A percentile compares a stretch with the other conserved stretches of the same genome.
Evolutionary conservation across 164 flowering plant genomes (phyloP).

Genomic region (Stephania yunnanensis): DNA sequence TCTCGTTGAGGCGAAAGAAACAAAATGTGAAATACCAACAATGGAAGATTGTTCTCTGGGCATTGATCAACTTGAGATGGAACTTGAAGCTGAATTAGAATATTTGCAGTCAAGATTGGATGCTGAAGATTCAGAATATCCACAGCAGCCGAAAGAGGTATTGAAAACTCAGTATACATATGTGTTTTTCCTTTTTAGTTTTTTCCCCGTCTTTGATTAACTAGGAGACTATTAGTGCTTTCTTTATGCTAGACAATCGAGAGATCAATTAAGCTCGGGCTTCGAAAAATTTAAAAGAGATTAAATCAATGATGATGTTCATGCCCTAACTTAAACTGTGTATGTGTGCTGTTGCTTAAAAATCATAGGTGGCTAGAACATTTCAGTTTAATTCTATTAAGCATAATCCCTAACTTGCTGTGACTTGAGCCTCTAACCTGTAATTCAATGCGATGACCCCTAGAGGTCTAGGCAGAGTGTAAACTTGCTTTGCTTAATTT

Average conservation of each 20-base stretch:
- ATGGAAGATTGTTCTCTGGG: constrained; percentile 19
- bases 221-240: no score
- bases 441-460: neutral
- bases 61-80: constrained; percentile 47
- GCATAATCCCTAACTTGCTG: neutral
- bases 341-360: neutral
- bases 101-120: constrained; percentile 45
- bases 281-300: neutral
- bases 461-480: neutral
- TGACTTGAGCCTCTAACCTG: neutral
- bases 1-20: constrained; percentile 1
- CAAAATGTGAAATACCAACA: neutral
- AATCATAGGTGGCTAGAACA: neutral
- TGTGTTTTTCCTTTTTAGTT: neutral
- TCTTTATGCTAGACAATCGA: neutral
- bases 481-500: neutral
- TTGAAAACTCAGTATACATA: neutral
- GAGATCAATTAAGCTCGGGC: neutral
- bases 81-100: constrained; percentile 60
- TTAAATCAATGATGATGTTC: neutral
- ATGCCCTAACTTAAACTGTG: neutral
- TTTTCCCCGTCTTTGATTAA: no score
- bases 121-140: neutral
- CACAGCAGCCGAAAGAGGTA: constrained; percentile 2
- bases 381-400: neutral